These are phyloP conservation scores for Ogataea hybrid DNA, from an alignment of 1,139 yeast genomes.

Conservation along the genomic window DNA sequence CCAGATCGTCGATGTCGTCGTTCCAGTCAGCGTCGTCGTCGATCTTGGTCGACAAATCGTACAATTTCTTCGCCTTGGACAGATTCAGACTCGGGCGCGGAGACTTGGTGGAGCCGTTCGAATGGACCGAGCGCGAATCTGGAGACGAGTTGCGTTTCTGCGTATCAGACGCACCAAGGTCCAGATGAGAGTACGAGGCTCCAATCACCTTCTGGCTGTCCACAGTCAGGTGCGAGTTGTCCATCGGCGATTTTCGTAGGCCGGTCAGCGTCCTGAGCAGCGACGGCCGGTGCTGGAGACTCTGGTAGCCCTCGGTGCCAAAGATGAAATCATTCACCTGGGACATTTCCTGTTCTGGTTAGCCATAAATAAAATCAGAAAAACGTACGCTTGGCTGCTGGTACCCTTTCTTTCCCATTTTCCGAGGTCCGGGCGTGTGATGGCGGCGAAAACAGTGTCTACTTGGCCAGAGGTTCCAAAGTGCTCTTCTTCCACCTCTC, in stretches of 20 bases:
- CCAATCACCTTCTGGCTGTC: conserved; percentile 26
- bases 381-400: conserved; percentile 27
- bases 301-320: conserved; percentile 16
- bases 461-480: background rate
- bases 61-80: conserved; percentile 12
- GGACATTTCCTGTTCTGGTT: conserved; percentile 16
- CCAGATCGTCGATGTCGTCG: conserved; percentile 65
- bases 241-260: conserved; percentile 19
- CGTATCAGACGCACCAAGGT: conserved; percentile 19
- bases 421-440: background rate
- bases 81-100: conserved; percentile 19
- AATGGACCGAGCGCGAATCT: conserved; percentile 19
- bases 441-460: background rate
- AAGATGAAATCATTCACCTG: conserved; percentile 20
- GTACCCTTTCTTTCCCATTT: conserved; percentile 28
- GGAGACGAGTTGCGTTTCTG: conserved; percentile 18
- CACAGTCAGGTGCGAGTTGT: conserved; percentile 4
- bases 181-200: conserved; percentile 30
- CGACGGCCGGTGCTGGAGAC: conserved; percentile 17
- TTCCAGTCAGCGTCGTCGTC: conserved; percentile 84
- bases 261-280: conserved; percentile 24
- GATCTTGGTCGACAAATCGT: conserved; percentile 5
- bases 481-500: conserved; percentile 3
- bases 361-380: background rate
- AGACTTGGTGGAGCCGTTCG: conserved; percentile 15